Percentiles rank a stretch among this genome's conserved stretches.
Conservation (phyloP, 2,329 filamentous ascomycete species). For the Phaeosphaeriaceae sp. region DNA sequence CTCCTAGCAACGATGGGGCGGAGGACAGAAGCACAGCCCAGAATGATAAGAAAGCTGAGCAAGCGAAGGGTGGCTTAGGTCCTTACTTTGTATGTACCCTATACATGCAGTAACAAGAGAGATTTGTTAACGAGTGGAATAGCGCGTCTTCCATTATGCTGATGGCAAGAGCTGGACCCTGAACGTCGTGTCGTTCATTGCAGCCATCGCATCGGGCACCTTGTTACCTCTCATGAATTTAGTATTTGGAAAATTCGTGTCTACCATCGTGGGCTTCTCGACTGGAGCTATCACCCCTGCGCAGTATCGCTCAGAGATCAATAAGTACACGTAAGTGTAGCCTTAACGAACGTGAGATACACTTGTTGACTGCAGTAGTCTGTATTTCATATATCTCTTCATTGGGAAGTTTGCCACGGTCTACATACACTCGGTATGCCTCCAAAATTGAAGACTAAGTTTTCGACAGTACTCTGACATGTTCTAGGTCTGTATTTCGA, state of each 20-base stretch:
- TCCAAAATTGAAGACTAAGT: neutral
- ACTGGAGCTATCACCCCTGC: slow-evolving; percentile 39
- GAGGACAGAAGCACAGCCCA: slow-evolving; percentile 7
- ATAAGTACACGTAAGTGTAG: slow-evolving; percentile 40
- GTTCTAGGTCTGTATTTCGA: slow-evolving; percentile 50
- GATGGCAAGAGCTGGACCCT: slow-evolving; percentile 40
- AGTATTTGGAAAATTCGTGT: slow-evolving; percentile 60
- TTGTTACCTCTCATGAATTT: slow-evolving; percentile 59
- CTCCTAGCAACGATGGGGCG: slow-evolving; percentile 9
- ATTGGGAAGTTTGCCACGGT: slow-evolving; percentile 68
- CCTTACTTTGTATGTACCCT: slow-evolving; percentile 33
- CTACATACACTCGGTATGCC: slow-evolving; percentile 54
- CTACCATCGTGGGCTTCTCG: slow-evolving; percentile 54
- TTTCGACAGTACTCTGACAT: slow-evolving; percentile 14
- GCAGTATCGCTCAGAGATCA: slow-evolving; percentile 48
- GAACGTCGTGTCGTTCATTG: slow-evolving; percentile 39
- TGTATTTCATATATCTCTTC: slow-evolving; percentile 76
- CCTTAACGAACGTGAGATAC: neutral
- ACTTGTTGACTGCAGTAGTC: slow-evolving; percentile 44
- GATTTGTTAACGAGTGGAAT: slow-evolving; percentile 11
- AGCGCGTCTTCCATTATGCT: slow-evolving; percentile 48
- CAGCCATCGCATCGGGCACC: slow-evolving; percentile 54
- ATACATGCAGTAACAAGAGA: neutral
- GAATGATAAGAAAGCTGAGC: slow-evolving; percentile 11
- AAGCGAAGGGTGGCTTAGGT: slow-evolving; percentile 25